A percentile compares a stretch with the other conserved stretches of the same genome.
These are phyloP conservation scores for Eucalyptus melliodora DNA, from an alignment of 345 rosid genomes.

Conservation along the genomic window DNA sequence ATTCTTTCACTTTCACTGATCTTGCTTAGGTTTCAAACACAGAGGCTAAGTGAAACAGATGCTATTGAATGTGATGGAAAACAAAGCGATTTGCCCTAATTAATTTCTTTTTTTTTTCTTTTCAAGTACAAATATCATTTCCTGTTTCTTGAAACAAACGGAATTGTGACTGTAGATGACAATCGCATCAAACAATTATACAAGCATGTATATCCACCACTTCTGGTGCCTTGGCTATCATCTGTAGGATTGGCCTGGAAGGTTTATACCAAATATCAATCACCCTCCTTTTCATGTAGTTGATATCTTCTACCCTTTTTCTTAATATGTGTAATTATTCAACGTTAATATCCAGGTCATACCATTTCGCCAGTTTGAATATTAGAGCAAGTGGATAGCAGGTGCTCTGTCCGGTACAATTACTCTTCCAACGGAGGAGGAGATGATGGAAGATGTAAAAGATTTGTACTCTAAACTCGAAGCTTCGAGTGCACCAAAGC, in stretches of 20 bases:
- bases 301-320: background rate
- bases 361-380: slow-evolving; percentile 53
- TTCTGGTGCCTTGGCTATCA: slow-evolving; percentile 59
- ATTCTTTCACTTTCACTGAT: background rate
- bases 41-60: background rate
- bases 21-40: background rate
- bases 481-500: fast-evolving
- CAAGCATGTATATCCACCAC: slow-evolving; percentile 62
- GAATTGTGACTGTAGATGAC: slow-evolving; percentile 51
- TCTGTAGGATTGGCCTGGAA: slow-evolving; percentile 69
- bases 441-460: background rate
- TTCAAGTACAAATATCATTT: slow-evolving; percentile 85
- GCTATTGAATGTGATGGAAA: background rate
- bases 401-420: too few species aligned
- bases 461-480: background rate
- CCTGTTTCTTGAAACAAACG: slow-evolving; percentile 65
- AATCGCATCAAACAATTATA: slow-evolving; percentile 66
- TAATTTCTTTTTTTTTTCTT: background rate
- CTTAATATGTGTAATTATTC: background rate
- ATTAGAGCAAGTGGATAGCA: too few species aligned
- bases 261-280: slow-evolving; percentile 16
- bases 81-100: background rate
- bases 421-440: background rate
- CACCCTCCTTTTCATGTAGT: background rate
- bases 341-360: slow-evolving; percentile 15